phyloP scores from a whole-genome alignment of 306 rosid genomes.

The Lathyrus tuberosus region DNA sequence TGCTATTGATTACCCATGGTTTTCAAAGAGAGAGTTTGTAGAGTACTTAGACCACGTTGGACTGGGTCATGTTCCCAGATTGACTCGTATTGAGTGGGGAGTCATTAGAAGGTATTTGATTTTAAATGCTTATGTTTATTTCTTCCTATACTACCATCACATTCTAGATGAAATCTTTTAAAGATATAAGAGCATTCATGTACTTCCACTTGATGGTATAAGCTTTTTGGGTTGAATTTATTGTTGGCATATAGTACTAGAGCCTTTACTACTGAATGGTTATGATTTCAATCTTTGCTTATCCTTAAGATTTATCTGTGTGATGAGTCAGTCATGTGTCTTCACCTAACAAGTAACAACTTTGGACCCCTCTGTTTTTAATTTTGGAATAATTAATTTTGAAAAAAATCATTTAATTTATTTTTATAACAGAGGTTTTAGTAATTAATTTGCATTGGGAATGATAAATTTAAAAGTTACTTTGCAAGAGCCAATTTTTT shows the following conservation, averaged over 20 bases:
- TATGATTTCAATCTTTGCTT: constrained; percentile 24
- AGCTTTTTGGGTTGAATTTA: constrained; percentile 30
- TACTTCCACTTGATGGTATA: constrained; percentile 28
- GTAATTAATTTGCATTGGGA: constrained; percentile 4
- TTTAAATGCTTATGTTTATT: constrained; percentile 38
- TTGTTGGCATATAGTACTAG: constrained; percentile 26
- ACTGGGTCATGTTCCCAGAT: constrained; percentile 89
- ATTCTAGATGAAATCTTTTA: constrained; percentile 33
- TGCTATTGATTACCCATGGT: constrained; percentile 97
- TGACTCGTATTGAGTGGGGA: constrained; percentile 97
- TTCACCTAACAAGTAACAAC: neutral
- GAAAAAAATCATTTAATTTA: constrained; percentile 1
- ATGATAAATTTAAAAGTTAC: neutral
- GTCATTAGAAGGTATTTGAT: constrained; percentile 81
- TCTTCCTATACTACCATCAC: constrained; percentile 25
- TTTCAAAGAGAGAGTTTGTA: constrained; percentile 85
- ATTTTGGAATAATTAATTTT: constrained; percentile 3
- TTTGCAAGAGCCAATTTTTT: neutral
- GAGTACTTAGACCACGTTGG: constrained; percentile 96
- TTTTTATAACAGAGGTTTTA: neutral
- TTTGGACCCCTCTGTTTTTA: neutral
- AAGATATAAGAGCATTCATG: constrained; percentile 25
- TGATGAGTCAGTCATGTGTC: neutral
- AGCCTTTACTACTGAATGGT: constrained; percentile 17
- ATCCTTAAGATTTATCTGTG: constrained; percentile 6